These are phyloP conservation scores for Collariella sp. DNA, from an alignment of 495 filamentous ascomycete genomes.

Conservation along the genomic window DNA sequence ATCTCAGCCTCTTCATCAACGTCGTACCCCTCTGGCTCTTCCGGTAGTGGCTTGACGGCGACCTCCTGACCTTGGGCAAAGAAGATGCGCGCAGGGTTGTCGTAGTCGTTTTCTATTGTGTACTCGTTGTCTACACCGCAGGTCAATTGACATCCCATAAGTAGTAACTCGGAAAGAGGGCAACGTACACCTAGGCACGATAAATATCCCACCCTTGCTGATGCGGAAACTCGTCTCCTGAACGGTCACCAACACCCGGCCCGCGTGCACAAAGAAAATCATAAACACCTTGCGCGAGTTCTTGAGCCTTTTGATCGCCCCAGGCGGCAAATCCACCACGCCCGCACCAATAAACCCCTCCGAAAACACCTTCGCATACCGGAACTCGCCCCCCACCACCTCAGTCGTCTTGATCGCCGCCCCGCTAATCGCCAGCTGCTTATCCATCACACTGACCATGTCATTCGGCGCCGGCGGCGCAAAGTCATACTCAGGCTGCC, in stretches of 20 bases:
- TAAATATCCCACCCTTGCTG: slow-evolving; percentile 78
- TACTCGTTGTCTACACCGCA: slow-evolving; percentile 79
- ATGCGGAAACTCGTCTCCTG: slow-evolving; percentile 78
- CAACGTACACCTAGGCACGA: slow-evolving; percentile 83
- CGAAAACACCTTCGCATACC: slow-evolving; percentile 78
- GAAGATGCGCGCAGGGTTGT: slow-evolving; percentile 62
- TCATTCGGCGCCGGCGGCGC: slow-evolving; percentile 36
- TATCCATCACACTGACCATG: slow-evolving; percentile 43
- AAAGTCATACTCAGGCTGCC: slow-evolving; percentile 40
- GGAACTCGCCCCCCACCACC: slow-evolving; percentile 69
- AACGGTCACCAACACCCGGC: slow-evolving; percentile 66
- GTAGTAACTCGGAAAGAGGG: not conserved
- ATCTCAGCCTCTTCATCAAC: slow-evolving; percentile 4
- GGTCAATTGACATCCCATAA: slow-evolving; percentile 7
- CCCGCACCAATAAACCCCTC: slow-evolving; percentile 79
- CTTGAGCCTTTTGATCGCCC: slow-evolving; percentile 74
- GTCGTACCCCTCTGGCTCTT: slow-evolving; percentile 5
- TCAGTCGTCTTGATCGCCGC: slow-evolving; percentile 65
- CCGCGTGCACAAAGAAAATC: slow-evolving; percentile 80
- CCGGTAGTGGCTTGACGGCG: slow-evolving; percentile 5
- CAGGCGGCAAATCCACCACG: slow-evolving; percentile 77
- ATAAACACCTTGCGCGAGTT: slow-evolving; percentile 91
- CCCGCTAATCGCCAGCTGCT: slow-evolving; percentile 68
- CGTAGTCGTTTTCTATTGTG: slow-evolving; percentile 65
- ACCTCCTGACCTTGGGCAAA: slow-evolving; percentile 73